Base-by-base conservation (phyloP, 352 stramenopile species). In the Pythium monospermum region DNA sequence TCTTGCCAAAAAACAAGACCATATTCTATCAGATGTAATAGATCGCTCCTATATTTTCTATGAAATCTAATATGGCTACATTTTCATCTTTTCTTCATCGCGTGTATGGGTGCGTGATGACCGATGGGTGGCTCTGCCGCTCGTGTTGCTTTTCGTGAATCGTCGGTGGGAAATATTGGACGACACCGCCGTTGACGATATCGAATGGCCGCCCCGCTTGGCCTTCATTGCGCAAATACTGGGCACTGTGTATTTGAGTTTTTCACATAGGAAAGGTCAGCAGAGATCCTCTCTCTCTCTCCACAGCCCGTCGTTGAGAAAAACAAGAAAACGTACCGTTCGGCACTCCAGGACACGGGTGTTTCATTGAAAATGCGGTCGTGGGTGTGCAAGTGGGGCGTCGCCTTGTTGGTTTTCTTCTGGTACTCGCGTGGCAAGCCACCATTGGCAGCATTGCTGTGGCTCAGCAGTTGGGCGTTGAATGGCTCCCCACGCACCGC, bases 151-250 rank as follows among this genome's bases (percentile, higher is more conserved):
- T 87, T 56, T 92, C 82, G 0, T 50, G 33, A 30, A 90, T 87
- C 16, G 71, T 87, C 5, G 82, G 76, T 21, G 73, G 61, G 40
- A 76, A 84, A 59, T 81, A 71, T 31, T 47, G 36, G 25, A 92
- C 61, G 6, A 59, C 47, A 6, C 71, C 75, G 18, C 80, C 76
- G 30, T 83, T 90, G 32, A 90, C 59, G 19, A 92, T 82, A 33
- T 88, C 61, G 52, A 71, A 85, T n/a, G 71, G 49, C 19, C 76
- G 74, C 1, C 78, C 82, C 1, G 55, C 75, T 2, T 73, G 70
- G 53, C 70, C 68, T 68, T 90, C 59, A 44, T 92, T 88, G 18
- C 82, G 78, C 18, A 92, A 47, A n/a, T 85, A n/a, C 57, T 87
- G 76, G 18, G 79, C 76, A 35, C 76, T 90, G 41, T 28, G n/a